These are phyloP conservation scores for Triangularia verruculosa DNA, from an alignment of 2,329 filamentous ascomycete genomes.

Conservation along the genomic window DNA sequence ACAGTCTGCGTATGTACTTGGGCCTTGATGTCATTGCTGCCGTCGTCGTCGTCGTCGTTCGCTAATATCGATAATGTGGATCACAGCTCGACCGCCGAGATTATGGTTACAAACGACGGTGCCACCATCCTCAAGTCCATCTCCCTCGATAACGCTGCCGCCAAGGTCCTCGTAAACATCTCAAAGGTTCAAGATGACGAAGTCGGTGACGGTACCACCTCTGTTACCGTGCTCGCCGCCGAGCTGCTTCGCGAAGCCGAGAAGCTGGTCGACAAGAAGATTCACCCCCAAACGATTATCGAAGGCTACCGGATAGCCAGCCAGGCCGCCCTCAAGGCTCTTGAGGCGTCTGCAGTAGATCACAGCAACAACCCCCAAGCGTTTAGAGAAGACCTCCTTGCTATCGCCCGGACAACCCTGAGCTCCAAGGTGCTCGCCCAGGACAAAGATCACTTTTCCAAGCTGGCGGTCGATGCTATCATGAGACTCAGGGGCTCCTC, in stretches of 20 bases:
- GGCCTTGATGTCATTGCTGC: constrained; percentile 18
- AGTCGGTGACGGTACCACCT: constrained; percentile 96
- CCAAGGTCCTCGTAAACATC: constrained; percentile 98
- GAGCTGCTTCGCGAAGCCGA: constrained; percentile 95
- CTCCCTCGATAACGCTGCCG: constrained; percentile 95
- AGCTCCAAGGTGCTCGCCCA: constrained; percentile 97
- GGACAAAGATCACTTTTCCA: constrained; percentile 87
- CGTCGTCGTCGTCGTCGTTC: neutral
- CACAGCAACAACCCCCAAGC: constrained; percentile 79
- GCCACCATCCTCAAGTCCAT: constrained; percentile 98
- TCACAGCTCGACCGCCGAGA: constrained; percentile 82
- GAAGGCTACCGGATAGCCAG: constrained; percentile 98
- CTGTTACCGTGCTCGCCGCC: constrained; percentile 91
- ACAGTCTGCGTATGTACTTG: constrained; percentile 75
- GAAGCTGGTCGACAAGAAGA: constrained; percentile 96
- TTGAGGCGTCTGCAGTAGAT: constrained; percentile 83
- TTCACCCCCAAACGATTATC: constrained; percentile 98
- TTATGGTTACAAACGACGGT: constrained; percentile 98
- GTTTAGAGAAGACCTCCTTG: constrained; percentile 84
- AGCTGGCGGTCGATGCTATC: constrained; percentile 87
- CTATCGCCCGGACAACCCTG: constrained; percentile 91
- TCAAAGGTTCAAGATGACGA: constrained; percentile 99
- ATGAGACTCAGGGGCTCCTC: constrained; percentile 84
- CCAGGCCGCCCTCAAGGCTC: constrained; percentile 76
- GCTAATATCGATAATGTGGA: neutral